Conservation (phyloP, 106 monocot species). For the Dioscorea zingiberensis region DNA sequence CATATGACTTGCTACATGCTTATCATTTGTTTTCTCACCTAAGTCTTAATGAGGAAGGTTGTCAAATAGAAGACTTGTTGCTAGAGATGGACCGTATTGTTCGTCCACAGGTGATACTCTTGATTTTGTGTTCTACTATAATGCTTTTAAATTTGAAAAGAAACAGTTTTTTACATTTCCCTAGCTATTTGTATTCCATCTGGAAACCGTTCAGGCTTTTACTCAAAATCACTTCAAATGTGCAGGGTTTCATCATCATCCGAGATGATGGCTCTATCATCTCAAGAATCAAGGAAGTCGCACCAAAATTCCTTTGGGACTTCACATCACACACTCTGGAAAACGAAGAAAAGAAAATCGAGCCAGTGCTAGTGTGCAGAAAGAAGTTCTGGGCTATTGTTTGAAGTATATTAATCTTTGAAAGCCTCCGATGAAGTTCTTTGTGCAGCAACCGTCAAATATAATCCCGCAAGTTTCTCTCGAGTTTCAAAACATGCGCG, state of each 20-base stretch:
- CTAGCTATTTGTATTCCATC: too few species aligned
- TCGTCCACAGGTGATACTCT: slow-evolving; percentile 67
- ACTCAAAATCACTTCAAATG: not conserved
- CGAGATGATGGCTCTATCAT: slow-evolving; percentile 54
- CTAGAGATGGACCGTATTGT: slow-evolving; percentile 96
- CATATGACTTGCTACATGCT: slow-evolving; percentile 93
- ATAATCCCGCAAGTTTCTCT: too few species aligned
- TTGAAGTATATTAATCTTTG: slow-evolving; percentile 58
- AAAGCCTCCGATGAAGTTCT: too few species aligned
- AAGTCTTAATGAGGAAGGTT: slow-evolving; percentile 35
- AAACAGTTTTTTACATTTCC: too few species aligned
- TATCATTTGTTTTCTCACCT: slow-evolving; percentile 84
- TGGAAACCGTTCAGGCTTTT: too few species aligned
- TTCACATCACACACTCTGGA: slow-evolving; percentile 43
- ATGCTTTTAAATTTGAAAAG: too few species aligned
- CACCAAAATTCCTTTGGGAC: slow-evolving; percentile 91
- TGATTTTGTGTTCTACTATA: too few species aligned
- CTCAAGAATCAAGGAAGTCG: slow-evolving; percentile 52
- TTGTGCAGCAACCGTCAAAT: too few species aligned
- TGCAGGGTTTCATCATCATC: slow-evolving; percentile 87
- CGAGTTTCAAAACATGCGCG: too few species aligned
- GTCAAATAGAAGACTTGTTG: slow-evolving; percentile 80
- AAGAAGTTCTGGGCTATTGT: slow-evolving; percentile 95
- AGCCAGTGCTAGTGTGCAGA: slow-evolving; percentile 63
- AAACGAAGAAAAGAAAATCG: slow-evolving; percentile 58